These are phyloP conservation scores for Aspergillus fischeri DNA, from an alignment of 2,329 filamentous ascomycete species.

Conservation along the genomic window DNA sequence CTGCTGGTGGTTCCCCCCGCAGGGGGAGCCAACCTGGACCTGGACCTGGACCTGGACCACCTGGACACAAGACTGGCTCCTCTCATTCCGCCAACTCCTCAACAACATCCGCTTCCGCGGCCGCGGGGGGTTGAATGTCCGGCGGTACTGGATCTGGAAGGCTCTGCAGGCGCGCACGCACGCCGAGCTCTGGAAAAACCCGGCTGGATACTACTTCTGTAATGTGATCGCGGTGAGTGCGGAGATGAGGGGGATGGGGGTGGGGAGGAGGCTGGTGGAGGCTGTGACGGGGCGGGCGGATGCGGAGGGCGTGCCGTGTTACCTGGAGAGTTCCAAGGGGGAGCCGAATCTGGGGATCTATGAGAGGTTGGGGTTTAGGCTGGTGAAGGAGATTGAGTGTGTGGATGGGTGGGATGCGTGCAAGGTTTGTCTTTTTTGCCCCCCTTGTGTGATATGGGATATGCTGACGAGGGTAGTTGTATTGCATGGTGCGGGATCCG, in stretches of 20 bases:
- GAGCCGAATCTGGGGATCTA: constrained; percentile 69
- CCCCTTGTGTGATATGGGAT: not conserved
- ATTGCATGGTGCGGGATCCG: constrained; percentile 21
- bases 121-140: constrained; percentile 62
- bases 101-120: constrained; percentile 65
- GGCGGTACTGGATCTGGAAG: constrained; percentile 72
- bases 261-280: constrained; percentile 62
- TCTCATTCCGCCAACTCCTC: constrained; percentile 61
- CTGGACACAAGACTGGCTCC: constrained; percentile 61
- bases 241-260: constrained; percentile 61
- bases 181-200: constrained; percentile 59
- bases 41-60: constrained; percentile 60
- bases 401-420: constrained; percentile 57
- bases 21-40: constrained; percentile 19
- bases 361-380: constrained; percentile 63
- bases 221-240: constrained; percentile 70
- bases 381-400: constrained; percentile 63
- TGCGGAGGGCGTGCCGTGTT: constrained; percentile 60
- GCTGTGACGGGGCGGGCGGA: constrained; percentile 62
- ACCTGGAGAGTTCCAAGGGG: constrained; percentile 66
- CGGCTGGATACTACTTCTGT: constrained; percentile 68
- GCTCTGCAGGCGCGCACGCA: constrained; percentile 60
- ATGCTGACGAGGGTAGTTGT: constrained; percentile 13
- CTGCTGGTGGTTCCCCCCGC: constrained; percentile 67
- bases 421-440: constrained; percentile 25